Base-by-base conservation (phyloP, 768 basidiomycete genomes). In the Auriscalpium microsporum region DNA sequence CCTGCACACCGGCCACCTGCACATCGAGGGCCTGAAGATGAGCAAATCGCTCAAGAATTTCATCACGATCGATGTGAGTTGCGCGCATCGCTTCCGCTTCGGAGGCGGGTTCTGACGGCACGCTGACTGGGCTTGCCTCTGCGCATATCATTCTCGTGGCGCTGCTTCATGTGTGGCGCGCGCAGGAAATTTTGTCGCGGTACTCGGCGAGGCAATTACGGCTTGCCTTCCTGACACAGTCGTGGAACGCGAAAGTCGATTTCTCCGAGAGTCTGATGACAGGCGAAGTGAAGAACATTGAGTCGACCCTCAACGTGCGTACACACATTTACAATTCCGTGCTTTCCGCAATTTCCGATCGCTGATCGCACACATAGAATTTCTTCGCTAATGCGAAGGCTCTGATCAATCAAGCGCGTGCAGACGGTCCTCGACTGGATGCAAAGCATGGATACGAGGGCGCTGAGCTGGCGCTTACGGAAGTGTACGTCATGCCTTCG, bases 1-100 rank as follows among this genome's bases (percentile, higher is more conserved):
- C 75, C 74, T 98, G 49, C 96, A 99, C 71, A 98, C 95, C 0
- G 96, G 96, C 10, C 96, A 99, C 74, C 74, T 99, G 36, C 94
- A 98, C 69, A 98, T 99, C 62, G 93, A 96, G 68, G 96, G 96
- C 9, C 75, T 96, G 56, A 99, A 99, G 72, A 99, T 99, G 96
- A 94, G 90, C 74, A 99, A 99, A 72, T 94, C 92, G 10, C 72
- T 99, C 59, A 99, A 99, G 71, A 99, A 99, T 67, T 99, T 98
- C 68, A 96, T 98, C 64, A 97, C 96, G 8, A 96, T 99, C 55
- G 86, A 90, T 63, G 89, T 90, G 65, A 68, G 86, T 64, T 64
- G 14, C 42, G 45, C 48, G 36, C 40, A 49, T 52, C 19, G 45
- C 42, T 33, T 19, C 56, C n/a, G 35, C 9, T 8, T 23, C 28